Percentiles rank a stretch among this genome's conserved stretches.
Conservation (phyloP, 2,329 filamentous ascomycete genomes). For the Fusarium nodosum region DNA sequence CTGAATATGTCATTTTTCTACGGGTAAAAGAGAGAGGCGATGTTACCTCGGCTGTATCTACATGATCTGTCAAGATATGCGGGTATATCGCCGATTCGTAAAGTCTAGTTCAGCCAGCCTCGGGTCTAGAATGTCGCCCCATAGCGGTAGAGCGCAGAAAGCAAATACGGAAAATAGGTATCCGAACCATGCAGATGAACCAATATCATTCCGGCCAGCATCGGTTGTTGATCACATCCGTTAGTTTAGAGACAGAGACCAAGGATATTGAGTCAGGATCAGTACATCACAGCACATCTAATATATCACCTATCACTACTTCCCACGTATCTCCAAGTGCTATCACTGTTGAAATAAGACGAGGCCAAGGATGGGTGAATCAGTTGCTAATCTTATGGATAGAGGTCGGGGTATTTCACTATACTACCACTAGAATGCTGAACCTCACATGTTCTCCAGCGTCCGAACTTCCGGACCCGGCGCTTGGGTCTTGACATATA, state of each 20-base stretch:
- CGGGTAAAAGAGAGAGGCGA: neutral
- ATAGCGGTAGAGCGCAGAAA: neutral
- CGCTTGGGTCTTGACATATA: conserved; percentile 4
- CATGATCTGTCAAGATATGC: conserved; percentile 2
- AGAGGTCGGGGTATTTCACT: neutral
- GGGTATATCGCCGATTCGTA: conserved; percentile 15
- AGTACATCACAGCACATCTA: conserved; percentile 23
- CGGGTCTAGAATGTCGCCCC: conserved; percentile 3
- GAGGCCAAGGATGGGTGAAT: neutral
- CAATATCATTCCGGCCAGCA: conserved; percentile 7
- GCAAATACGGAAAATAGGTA: neutral
- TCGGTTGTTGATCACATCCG: conserved; percentile 8
- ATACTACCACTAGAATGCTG: neutral
- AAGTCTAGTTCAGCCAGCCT: conserved; percentile 4
- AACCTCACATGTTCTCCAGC: conserved; percentile 1
- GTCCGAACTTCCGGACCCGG: conserved; percentile 10
- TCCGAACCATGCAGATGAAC: neutral
- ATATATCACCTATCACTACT: conserved; percentile 24
- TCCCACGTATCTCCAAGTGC: neutral
- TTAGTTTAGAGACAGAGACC: conserved; percentile 19
- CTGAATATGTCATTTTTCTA: conserved; percentile 1
- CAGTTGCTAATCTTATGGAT: neutral
- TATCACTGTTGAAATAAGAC: neutral
- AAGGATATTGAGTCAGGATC: conserved; percentile 8
- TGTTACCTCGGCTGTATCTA: neutral